Conservation (phyloP, 495 filamentous ascomycete species). For the Glarea lozoyensis region DNA sequence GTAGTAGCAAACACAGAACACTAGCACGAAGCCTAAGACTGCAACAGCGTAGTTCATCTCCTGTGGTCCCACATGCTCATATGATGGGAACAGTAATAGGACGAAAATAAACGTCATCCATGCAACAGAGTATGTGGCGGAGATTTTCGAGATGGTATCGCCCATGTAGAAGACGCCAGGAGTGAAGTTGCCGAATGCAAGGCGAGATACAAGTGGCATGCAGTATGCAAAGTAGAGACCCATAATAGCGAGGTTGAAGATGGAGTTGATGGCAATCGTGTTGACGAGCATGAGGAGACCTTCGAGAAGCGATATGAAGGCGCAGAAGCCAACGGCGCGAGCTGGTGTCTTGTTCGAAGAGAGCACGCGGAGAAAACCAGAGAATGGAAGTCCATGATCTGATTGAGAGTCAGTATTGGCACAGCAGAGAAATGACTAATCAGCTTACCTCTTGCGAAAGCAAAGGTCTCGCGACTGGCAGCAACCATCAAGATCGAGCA, state of each 20-base stretch:
- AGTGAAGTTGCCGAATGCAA: slow-evolving; percentile 11
- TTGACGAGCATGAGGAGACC: slow-evolving; percentile 19
- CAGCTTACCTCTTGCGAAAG: slow-evolving; percentile 15
- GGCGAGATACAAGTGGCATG: slow-evolving; percentile 14
- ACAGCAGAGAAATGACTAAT: no score
- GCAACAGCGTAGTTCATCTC: slow-evolving; percentile 18
- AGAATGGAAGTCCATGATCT: slow-evolving; percentile 18
- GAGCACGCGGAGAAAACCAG: slow-evolving; percentile 14
- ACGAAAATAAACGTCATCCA: slow-evolving; percentile 20
- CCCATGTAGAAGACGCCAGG: slow-evolving; percentile 18
- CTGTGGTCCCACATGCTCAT: slow-evolving; percentile 6
- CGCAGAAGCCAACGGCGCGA: slow-evolving; percentile 14
- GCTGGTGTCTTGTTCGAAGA: slow-evolving; percentile 15
- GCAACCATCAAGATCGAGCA: slow-evolving; percentile 19
- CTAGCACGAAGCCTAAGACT: slow-evolving; percentile 11
- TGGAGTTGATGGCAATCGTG: slow-evolving; percentile 19
- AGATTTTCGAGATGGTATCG: slow-evolving; percentile 5
- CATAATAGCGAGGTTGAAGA: slow-evolving; percentile 20
- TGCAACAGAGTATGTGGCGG: slow-evolving; percentile 7
- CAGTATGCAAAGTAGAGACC: slow-evolving; percentile 18
- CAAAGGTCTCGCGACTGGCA: slow-evolving; percentile 16
- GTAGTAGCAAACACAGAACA: slow-evolving; percentile 17
- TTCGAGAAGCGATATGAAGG: slow-evolving; percentile 11
- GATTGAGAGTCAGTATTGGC: not conserved
- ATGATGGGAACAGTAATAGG: slow-evolving; percentile 12